A percentile compares a stretch with the other conserved stretches of the same genome.
phyloP scores from a whole-genome alignment of 768 basidiomycete genomes.

The Mycena albidolilacea region DNA sequence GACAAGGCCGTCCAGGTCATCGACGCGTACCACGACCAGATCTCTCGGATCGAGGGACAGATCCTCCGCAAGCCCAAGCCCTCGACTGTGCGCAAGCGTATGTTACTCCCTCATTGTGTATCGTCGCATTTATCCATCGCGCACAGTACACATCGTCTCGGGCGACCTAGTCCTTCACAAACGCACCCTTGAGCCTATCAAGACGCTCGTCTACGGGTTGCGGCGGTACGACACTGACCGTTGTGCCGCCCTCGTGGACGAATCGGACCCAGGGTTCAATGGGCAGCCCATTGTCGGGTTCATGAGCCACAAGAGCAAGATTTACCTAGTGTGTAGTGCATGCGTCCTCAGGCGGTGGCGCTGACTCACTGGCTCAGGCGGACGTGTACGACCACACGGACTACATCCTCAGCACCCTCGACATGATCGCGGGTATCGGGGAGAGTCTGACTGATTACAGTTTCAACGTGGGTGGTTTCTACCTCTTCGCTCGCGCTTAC shows the following conservation, averaged over 20 bases:
- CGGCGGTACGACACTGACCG: constrained; percentile 77
- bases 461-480: constrained; percentile 67
- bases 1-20: constrained; percentile 76
- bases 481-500: neutral
- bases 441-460: constrained; percentile 81
- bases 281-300: constrained; percentile 56
- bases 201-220: constrained; percentile 74
- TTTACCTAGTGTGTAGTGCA: constrained; percentile 67
- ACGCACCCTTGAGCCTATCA: constrained; percentile 78
- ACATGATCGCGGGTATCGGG: constrained; percentile 76
- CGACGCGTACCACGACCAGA: constrained; percentile 75
- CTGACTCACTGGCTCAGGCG: constrained; percentile 56
- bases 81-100: constrained; percentile 70
- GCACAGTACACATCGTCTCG: constrained; percentile 77
- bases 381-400: constrained; percentile 84
- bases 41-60: constrained; percentile 70
- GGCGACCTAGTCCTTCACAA: constrained; percentile 82
- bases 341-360: neutral
- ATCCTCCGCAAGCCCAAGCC: constrained; percentile 73
- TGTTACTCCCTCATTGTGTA: constrained; percentile 41
- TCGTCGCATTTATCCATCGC: neutral
- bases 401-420: constrained; percentile 73
- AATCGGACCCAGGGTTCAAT: constrained; percentile 40
- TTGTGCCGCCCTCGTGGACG: constrained; percentile 62
- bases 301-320: constrained; percentile 75